Percentiles rank a stretch among this genome's conserved stretches.
phyloP scores from a whole-genome alignment of 2,329 filamentous ascomycete genomes.

The Diaporthe velutina region DNA sequence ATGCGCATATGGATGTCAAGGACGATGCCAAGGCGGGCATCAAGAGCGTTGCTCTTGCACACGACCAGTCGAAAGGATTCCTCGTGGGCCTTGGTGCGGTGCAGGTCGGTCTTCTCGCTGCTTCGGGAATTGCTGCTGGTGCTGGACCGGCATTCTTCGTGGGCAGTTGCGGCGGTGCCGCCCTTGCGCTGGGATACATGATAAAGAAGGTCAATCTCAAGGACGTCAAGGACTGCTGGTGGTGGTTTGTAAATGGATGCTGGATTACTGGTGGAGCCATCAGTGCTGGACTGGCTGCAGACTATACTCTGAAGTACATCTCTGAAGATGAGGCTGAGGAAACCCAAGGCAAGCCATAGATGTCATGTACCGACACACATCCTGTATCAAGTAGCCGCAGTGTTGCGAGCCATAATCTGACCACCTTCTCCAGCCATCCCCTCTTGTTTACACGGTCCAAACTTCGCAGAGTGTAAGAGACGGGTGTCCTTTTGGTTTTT shows the following conservation, averaged over 20 bases:
- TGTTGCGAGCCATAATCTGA: not conserved
- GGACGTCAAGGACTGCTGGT: conserved; percentile 77
- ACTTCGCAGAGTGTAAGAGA: not conserved
- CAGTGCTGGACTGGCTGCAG: conserved; percentile 67
- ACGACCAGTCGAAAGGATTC: conserved; percentile 84
- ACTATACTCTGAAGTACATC: conserved; percentile 69
- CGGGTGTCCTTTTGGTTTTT: conserved; percentile 41
- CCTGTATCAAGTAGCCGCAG: not conserved
- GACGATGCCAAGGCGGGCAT: conserved; percentile 90
- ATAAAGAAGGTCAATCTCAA: conserved; percentile 76
- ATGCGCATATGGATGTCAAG: conserved; percentile 91
- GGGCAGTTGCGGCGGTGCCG: conserved; percentile 75
- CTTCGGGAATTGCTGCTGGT: conserved; percentile 76
- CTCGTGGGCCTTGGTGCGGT: conserved; percentile 76
- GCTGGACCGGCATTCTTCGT: conserved; percentile 77
- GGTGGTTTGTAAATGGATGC: conserved; percentile 81
- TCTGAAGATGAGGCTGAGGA: conserved; percentile 46
- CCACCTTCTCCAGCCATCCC: not conserved
- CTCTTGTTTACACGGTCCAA: conserved; percentile 8
- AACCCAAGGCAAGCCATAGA: not conserved
- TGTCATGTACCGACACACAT: conserved; percentile 13
- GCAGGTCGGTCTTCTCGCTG: conserved; percentile 78
- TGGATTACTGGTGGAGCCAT: conserved; percentile 76
- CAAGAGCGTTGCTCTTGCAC: conserved; percentile 87
- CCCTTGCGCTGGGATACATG: conserved; percentile 73